Evolutionary conservation across 805 yeast species (phyloP), one percentile per base, ranked within the genome.

Genomic region (Wickerhamiella occidentalis): DNA sequence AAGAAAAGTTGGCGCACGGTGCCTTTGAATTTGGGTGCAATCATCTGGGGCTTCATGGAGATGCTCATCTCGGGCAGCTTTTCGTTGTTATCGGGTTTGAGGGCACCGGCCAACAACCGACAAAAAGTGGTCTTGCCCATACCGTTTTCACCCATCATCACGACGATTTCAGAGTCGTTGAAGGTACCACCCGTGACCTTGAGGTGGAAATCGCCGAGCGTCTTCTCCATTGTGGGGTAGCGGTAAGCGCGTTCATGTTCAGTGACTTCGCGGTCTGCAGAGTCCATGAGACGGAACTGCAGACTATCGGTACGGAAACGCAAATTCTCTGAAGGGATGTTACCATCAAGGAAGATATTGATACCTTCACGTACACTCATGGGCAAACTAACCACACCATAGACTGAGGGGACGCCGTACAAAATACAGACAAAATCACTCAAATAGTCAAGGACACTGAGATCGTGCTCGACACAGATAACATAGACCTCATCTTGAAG

Each of bases 71-170:
- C 82, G 46, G 96, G 96, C 54, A 85, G 80, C 63, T 79, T 78
- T 51, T 85, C 85, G 11, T 45, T 21, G 57, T 76, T 77, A 68
- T 92, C 98, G 28, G 98, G 90, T 45, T 82, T 74, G 58, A 85
- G 75, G 23, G 86, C 86, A 64, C 97, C 98, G 19, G 99, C 97
- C 61, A 92, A 74, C 61, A 92, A 72, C 67, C 83, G 85, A 77
- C 96, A 90, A 73, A 92, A 81, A 13, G 99, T 92, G 38, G 99
- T 92, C 73, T 92, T 92, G 74, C 99, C 99, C 17, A 98, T 92
- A 73, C 99, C 99, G 68, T 92, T 92, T 72, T 92, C 98, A 66
- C 99, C 99, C 95, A 92, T 90, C 96, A 92, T 85, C 51, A 92
- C 98, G 61, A 92, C 76, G 60, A 92, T 92, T 73, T 92, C 98